These are phyloP conservation scores for Xylaria telfairii DNA, from an alignment of 495 filamentous ascomycete species.

Conservation along the genomic window DNA sequence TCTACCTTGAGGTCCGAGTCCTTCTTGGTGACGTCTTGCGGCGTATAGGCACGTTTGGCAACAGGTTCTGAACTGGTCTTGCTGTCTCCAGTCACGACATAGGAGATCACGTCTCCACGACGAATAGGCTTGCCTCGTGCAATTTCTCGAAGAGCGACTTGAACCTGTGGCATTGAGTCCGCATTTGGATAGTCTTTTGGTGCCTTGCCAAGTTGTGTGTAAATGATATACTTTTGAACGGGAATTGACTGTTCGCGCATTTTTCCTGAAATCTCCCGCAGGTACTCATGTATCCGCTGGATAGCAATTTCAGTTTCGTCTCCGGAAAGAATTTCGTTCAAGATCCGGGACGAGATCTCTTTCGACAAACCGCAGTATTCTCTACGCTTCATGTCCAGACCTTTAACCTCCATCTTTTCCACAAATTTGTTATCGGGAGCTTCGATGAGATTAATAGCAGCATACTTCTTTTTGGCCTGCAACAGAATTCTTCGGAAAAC, in stretches of 20 bases:
- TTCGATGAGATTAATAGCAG: conserved; percentile 91
- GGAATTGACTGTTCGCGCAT: conserved; percentile 81
- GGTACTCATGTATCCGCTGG: conserved; percentile 88
- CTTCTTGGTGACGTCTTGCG: conserved; percentile 81
- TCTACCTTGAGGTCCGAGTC: conserved; percentile 79
- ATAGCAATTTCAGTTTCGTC: conserved; percentile 90
- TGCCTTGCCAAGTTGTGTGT: conserved; percentile 93
- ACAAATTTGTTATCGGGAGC: conserved; percentile 80
- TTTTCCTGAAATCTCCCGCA: conserved; percentile 77
- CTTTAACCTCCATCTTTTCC: conserved; percentile 97
- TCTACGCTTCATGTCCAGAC: conserved; percentile 94
- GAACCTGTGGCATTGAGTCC: conserved; percentile 95
- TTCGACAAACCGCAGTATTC: conserved; percentile 96
- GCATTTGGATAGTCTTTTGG: conserved; percentile 93
- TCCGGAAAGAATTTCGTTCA: conserved; percentile 91
- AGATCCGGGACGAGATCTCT: conserved; percentile 81
- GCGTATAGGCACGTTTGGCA: conserved; percentile 85
- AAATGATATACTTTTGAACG: conserved; percentile 90
- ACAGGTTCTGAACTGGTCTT: conserved; percentile 72
- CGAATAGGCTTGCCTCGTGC: conserved; percentile 85
- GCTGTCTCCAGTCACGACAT: conserved; percentile 85
- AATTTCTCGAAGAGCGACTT: conserved; percentile 88
- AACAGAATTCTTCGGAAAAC: conserved; percentile 91
- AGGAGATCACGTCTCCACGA: conserved; percentile 93
- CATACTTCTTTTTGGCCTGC: conserved; percentile 99